Evolutionary conservation across 768 basidiomycete genomes (phyloP).

Genomic region (Lactifluus subvellereus): DNA sequence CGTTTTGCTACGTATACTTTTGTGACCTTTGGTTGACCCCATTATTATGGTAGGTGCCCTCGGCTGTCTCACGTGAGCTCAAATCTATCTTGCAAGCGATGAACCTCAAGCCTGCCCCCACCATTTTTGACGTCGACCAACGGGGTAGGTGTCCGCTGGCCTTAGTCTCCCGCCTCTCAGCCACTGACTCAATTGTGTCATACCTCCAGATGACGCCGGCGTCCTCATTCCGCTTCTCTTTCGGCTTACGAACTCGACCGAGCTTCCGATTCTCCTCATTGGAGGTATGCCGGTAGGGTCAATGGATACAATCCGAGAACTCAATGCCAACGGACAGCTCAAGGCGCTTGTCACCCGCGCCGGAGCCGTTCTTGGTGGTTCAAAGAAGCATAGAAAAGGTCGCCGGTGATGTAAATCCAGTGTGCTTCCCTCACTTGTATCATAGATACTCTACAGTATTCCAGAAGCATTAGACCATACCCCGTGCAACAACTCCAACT

Average conservation of each 20-base stretch:
- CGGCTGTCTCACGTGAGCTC: conserved; percentile 58
- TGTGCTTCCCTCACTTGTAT: conserved; percentile 4
- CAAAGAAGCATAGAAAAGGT: conserved; percentile 41
- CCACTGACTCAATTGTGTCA: not conserved
- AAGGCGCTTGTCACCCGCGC: conserved; percentile 44
- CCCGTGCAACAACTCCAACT: not conserved
- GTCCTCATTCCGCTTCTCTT: conserved; percentile 56
- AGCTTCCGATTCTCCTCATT: conserved; percentile 63
- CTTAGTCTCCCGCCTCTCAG: not conserved
- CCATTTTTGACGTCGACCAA: conserved; percentile 65
- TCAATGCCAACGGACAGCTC: conserved; percentile 49
- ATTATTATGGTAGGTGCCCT: conserved; percentile 46
- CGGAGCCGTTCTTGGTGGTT: conserved; percentile 51
- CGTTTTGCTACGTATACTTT: not conserved
- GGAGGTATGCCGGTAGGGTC: conserved; percentile 55
- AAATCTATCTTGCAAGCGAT: conserved; percentile 52
- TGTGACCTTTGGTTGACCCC: not conserved
- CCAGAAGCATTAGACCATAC: conserved; percentile 6
- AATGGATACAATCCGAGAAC: conserved; percentile 45
- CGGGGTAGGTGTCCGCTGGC: conserved; percentile 36
- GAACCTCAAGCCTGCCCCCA: conserved; percentile 55
- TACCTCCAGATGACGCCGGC: conserved; percentile 47
- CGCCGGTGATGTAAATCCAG: conserved; percentile 14
- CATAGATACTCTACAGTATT: not conserved
- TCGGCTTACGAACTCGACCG: conserved; percentile 49